These are phyloP conservation scores for Elsinoe batatas DNA, from an alignment of 2,329 filamentous ascomycete species.

Conservation along the genomic window DNA sequence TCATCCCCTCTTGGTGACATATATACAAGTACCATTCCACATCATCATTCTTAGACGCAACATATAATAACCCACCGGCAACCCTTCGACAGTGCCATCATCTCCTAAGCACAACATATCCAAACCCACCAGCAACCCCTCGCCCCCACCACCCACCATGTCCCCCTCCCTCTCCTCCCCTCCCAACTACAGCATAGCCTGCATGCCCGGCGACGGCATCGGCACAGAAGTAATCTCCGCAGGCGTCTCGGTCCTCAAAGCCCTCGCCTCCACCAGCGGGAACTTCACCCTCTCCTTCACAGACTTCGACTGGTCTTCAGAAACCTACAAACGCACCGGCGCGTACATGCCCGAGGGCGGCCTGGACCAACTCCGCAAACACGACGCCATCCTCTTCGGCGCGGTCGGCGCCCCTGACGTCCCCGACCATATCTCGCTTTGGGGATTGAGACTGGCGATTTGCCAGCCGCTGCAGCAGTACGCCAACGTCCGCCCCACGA, in stretches of 20 bases:
- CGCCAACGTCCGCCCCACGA: conserved; percentile 50
- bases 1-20: neutral
- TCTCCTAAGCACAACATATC: neutral
- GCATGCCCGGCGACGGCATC: conserved; percentile 60
- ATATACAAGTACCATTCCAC: neutral
- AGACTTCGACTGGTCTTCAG: conserved; percentile 57
- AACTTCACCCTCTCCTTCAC: conserved; percentile 53
- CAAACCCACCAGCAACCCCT: no score
- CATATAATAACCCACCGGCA: neutral
- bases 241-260: conserved; percentile 52
- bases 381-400: conserved; percentile 59
- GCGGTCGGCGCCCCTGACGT: conserved; percentile 55
- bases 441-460: conserved; percentile 47
- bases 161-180: neutral
- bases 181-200: conserved; percentile 44
- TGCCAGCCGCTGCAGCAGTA: conserved; percentile 48
- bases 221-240: conserved; percentile 58
- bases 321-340: conserved; percentile 55
- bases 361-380: conserved; percentile 45
- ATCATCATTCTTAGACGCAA: neutral
- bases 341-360: conserved; percentile 55
- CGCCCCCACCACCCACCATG: neutral
- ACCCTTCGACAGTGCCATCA: neutral
- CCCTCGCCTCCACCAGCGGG: conserved; percentile 38
- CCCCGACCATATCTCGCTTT: conserved; percentile 48